Evolutionary conservation across 768 basidiomycete genomes (phyloP), one percentile per base, ranked within the genome.

Genomic region (Hortiboletus flavorubellus): DNA sequence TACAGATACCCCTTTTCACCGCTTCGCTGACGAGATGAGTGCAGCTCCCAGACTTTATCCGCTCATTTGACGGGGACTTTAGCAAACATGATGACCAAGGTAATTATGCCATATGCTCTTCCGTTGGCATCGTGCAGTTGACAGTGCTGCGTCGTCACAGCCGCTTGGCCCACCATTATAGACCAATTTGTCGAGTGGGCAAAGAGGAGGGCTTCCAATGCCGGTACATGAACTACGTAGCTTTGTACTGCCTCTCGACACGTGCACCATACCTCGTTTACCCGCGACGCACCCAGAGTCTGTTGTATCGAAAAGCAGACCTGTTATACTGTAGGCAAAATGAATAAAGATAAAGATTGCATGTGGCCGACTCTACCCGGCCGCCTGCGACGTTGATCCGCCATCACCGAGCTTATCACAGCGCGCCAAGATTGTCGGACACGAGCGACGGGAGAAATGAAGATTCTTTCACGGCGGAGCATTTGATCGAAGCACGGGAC

Each of bases 151-250:
- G 53, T 58, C 56, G 39, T 59, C 35, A 39, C 64, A 91, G 91
- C 81, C 45, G 87, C 92, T 2, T 93, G 91, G 91, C 91, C 91
- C 5, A 91, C 90, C 37, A 80, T 86, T 23, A 88, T 93, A 58
- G 91, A 94, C 62, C 89, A 90, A 49, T 93, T 91, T 62, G 89
- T 91, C 15, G 83, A 79, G 51, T 86, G 78, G 64, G 87, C 83
- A 39, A 83, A 78, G 65, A 70, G 71, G 58, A 72, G 49, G 46
- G 43, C 48, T 18, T 8, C 49, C 14, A 10, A n/a, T 40, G 46
- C 49, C n/a, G 8, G n/a, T 40, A 46, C 40, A 44, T 56, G 35
- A 63, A 39, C 34, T 46, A 35, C 45, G 10, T 40, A 49, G 33
- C 42, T n/a, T 38, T 16, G 40, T 51, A 47, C 33, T 12, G 21